phyloP scores from a whole-genome alignment of 2,329 filamentous ascomycete genomes.

The Pseudocercospora cruenta region DNA sequence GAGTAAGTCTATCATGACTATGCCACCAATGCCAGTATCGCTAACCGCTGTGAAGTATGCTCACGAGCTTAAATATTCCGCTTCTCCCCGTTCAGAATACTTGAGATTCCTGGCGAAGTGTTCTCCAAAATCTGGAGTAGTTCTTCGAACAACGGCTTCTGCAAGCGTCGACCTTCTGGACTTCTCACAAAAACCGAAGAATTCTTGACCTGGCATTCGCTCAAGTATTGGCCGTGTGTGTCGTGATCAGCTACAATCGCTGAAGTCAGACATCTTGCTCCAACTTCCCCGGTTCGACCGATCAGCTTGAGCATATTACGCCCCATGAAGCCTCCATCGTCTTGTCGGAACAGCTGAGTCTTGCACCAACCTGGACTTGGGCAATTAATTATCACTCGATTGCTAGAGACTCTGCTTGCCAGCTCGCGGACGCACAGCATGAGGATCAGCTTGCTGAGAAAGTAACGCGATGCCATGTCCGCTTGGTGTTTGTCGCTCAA shows the following conservation, averaged over 20 bases:
- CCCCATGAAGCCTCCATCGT: constrained; percentile 24
- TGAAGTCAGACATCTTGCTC: constrained; percentile 44
- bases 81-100: not conserved
- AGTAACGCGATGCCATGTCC: constrained; percentile 24
- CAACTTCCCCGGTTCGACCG: constrained; percentile 42
- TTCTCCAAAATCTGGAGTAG: constrained; percentile 41
- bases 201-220: constrained; percentile 38
- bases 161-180: constrained; percentile 38
- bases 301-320: constrained; percentile 29
- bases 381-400: constrained; percentile 50
- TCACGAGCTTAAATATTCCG: not conserved
- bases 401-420: constrained; percentile 12
- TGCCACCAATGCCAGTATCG: no score
- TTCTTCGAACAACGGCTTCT: constrained; percentile 44
- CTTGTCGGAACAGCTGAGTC: constrained; percentile 43
- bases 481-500: constrained; percentile 21
- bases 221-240: constrained; percentile 46
- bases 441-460: constrained; percentile 29
- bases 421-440: constrained; percentile 26
- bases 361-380: constrained; percentile 57
- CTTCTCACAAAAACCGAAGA: constrained; percentile 39
- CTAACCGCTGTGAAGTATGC: no score
- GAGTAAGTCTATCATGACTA: no score
- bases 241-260: constrained; percentile 37
- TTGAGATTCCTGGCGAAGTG: constrained; percentile 32